Conservation (phyloP, 805 yeast species). For the Teunomyces panamensis region DNA sequence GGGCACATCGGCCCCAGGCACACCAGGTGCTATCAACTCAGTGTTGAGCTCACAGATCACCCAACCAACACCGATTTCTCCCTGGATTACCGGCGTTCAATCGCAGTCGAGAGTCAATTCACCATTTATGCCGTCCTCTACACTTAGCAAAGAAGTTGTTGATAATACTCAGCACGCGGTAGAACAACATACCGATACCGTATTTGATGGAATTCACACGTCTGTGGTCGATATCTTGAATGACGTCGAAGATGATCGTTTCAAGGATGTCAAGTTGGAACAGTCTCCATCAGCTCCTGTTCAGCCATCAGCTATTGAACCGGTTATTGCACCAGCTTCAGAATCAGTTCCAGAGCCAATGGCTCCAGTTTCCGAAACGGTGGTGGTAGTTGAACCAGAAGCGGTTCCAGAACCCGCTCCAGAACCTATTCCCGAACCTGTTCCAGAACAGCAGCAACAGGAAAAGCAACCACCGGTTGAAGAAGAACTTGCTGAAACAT, state of each 20-base stretch:
- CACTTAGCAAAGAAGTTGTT: conserved; percentile 2
- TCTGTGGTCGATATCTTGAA: conserved; percentile 41
- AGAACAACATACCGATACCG: conserved; percentile 18
- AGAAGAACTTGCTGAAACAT: neutral
- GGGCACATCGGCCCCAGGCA: conserved; percentile 23
- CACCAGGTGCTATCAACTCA: conserved; percentile 25
- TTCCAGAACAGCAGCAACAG: neutral
- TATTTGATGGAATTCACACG: conserved; percentile 37
- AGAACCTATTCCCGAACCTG: neutral
- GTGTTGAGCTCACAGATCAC: conserved; percentile 19
- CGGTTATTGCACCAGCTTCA: neutral
- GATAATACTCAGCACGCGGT: conserved; percentile 2
- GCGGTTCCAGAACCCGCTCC: neutral
- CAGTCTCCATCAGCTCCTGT: neutral
- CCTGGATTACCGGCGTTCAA: conserved; percentile 36
- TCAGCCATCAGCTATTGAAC: neutral
- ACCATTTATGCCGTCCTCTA: conserved; percentile 33
- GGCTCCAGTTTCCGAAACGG: neutral
- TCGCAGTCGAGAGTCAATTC: conserved; percentile 37
- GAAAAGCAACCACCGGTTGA: neutral
- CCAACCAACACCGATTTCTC: conserved; percentile 41
- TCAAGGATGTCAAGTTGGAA: neutral
- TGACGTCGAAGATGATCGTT: conserved; percentile 18
- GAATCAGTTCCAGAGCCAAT: neutral
- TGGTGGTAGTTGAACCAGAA: neutral